Evolutionary conservation across 2,329 filamentous ascomycete genomes (phyloP), one percentile per base, ranked within the genome.

Genomic region (Fusarium secorum): DNA sequence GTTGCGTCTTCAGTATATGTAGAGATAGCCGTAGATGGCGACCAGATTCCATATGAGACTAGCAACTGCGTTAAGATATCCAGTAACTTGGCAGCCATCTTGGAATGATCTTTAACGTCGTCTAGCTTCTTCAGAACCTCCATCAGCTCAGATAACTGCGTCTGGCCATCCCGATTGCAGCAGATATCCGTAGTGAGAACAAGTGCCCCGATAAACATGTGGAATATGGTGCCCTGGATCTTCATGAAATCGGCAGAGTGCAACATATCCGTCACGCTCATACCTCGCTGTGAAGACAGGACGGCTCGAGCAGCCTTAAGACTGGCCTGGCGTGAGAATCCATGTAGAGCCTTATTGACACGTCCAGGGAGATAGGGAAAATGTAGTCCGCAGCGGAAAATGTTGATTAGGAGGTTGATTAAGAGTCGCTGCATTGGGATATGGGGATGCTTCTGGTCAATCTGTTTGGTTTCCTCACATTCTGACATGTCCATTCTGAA

Each of bases 231-330:
- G 17, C 56, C 56, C 14, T 59, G 45, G 2, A 52, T 41, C 7
- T 59, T 52, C 56, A 59, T 59, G 18, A 52, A 59, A 18, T 59
- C 56, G 8, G 56, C 56, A 17, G 45, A 52, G 28, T 59, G 45
- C 7, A 18, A 15, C 18, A 52, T 28, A 4, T 35, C 11, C 4
- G 11, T 6, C n/a, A 24, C 14, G 18, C 13, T 24, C 56, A 59
- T 59, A 6, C 14, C 56, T 20, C 56, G 24, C 24, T 59, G 56
- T 2, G 44, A 24, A 22, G 35, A 42, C 5, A 59, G 28, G 3
- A 59, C 56, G 8, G 15, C 45, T 22, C 56, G 35, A 26, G 45
- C 56, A 26, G 56, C 45, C 3, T 42, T 59, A 1, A 59, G 7
- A 7, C 56, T 42, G 1, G 45, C 45, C 3, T 52, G 26, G 0